These are phyloP conservation scores for Aaosphaeria arxii DNA, from an alignment of 2,329 filamentous ascomycete species.

Conservation along the genomic window DNA sequence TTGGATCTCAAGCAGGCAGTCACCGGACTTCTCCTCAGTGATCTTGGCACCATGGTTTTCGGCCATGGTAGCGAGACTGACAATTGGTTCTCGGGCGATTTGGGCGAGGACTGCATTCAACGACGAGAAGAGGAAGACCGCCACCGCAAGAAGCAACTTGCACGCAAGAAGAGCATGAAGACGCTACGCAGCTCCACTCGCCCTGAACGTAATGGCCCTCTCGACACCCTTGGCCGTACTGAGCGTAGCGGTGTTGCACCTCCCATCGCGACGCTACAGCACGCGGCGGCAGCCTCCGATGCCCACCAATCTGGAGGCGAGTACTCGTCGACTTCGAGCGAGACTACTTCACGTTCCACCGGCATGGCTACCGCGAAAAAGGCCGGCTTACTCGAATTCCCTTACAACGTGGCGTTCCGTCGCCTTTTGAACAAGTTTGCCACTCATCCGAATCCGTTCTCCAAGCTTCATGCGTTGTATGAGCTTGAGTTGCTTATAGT, in stretches of 20 bases:
- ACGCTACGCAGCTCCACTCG: slow-evolving; percentile 49
- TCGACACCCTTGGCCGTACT: slow-evolving; percentile 42
- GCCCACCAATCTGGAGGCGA: slow-evolving; percentile 44
- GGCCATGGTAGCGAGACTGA: slow-evolving; percentile 92
- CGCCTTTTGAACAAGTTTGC: slow-evolving; percentile 82
- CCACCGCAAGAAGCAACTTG: slow-evolving; percentile 35
- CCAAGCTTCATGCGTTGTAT: slow-evolving; percentile 78
- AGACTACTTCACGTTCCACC: slow-evolving; percentile 42
- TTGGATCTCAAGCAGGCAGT: slow-evolving; percentile 74
- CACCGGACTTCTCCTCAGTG: slow-evolving; percentile 81
- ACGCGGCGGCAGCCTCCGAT: slow-evolving; percentile 37
- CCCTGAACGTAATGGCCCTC: slow-evolving; percentile 35
- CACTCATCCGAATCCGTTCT: slow-evolving; percentile 81
- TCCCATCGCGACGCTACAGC: slow-evolving; percentile 41
- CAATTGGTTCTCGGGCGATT: slow-evolving; percentile 69
- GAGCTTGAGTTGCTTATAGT: slow-evolving; percentile 81
- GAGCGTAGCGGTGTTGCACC: slow-evolving; percentile 42
- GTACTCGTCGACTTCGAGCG: slow-evolving; percentile 44
- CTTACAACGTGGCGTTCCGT: slow-evolving; percentile 76
- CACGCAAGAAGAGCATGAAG: slow-evolving; percentile 55
- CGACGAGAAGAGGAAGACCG: slow-evolving; percentile 41
- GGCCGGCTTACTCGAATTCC: slow-evolving; percentile 60
- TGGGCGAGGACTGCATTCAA: slow-evolving; percentile 48
- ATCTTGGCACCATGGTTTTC: slow-evolving; percentile 83
- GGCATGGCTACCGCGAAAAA: slow-evolving; percentile 42